A percentile compares a stretch with the other conserved stretches of the same genome.
Conservation (phyloP, 2,329 filamentous ascomycete species). For the Lachnellula hyalina region DNA sequence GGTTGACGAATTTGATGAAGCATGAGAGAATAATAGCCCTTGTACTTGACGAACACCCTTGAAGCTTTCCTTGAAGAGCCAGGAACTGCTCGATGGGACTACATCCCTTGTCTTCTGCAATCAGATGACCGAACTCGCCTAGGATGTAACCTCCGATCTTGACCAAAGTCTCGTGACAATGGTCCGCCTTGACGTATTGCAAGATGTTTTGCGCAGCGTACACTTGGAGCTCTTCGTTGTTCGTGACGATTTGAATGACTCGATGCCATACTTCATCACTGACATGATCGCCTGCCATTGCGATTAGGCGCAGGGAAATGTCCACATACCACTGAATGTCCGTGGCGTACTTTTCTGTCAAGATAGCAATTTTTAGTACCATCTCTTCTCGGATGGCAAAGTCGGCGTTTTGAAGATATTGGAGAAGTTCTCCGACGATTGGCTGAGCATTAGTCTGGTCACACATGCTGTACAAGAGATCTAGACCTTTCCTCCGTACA, state of each 20-base stretch:
- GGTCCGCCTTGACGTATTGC: constrained; percentile 85
- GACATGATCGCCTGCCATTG: constrained; percentile 96
- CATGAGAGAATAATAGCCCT: constrained; percentile 91
- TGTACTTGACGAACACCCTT: constrained; percentile 81
- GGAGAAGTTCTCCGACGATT: constrained; percentile 88
- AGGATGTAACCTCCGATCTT: constrained; percentile 97
- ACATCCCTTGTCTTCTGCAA: constrained; percentile 86
- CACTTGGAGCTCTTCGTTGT: constrained; percentile 96
- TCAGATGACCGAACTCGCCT: constrained; percentile 93
- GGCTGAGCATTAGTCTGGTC: constrained; percentile 89
- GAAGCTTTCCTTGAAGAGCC: constrained; percentile 84
- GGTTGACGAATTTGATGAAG: constrained; percentile 95
- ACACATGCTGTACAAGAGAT: constrained; percentile 99
- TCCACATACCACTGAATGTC: constrained; percentile 99
- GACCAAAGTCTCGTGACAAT: constrained; percentile 93
- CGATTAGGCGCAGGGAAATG: constrained; percentile 87
- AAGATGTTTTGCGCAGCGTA: constrained; percentile 93
- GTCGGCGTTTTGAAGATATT: constrained; percentile 93
- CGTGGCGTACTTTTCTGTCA: constrained; percentile 97
- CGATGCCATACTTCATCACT: constrained; percentile 99
- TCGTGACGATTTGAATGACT: constrained; percentile 97
- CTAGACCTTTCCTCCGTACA: constrained; percentile 89
- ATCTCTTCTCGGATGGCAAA: constrained; percentile 98
- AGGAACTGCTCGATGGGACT: constrained; percentile 97
- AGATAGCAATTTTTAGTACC: constrained; percentile 96